Evolutionary conservation across 345 rosid genomes (phyloP), one percentile per base, ranked within the genome.

Genomic region (Populus deltoides): DNA sequence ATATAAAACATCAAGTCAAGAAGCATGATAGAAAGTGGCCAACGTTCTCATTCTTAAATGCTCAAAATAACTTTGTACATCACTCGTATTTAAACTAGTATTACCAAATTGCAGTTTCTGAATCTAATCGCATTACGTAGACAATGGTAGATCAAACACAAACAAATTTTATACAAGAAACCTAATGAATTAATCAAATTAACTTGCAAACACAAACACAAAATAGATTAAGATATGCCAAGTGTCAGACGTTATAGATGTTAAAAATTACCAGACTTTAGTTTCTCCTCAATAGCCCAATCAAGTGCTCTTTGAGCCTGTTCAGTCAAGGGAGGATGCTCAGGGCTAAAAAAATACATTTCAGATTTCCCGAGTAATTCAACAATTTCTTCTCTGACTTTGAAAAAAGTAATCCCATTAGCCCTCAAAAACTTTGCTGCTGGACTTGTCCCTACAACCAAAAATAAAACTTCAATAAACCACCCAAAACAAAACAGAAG

Each of bases 371-470:
- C 98, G 10, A 95, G 94, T 75, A 95, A 82, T 77, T 81, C 84
- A 39, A 95, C 63, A 0, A 83, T 88, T 86, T 91, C 99, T 35
- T 92, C 92, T 68, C 89, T 87, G 74, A 93, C 92, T 83, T 91
- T 89, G 77, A 87, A 87, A 71, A 88, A 87, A 7, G 98, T 92
- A 72, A 93, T 81, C 76, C 97, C 99, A 75, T 91, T 88, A 51
- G 72, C 86, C 90, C 99, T 89, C 84, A 95, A 80, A 81, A 87
- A 93, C 88, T 91, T 95, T 67, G 99, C 99, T 78, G 91, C 92
- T 31, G 87, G 74, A 90, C 96, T 91, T 11, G 97, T 91, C 70
- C 96, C 99, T 95, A 75, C 41, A 75, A 25, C 73, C 61, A 24
- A 71, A 68, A 73, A 53, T 11, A 31, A 22, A 73, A 68, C 68